These are phyloP conservation scores for Thielaviopsis euricoi DNA, from an alignment of 2,329 filamentous ascomycete genomes.

Conservation along the genomic window DNA sequence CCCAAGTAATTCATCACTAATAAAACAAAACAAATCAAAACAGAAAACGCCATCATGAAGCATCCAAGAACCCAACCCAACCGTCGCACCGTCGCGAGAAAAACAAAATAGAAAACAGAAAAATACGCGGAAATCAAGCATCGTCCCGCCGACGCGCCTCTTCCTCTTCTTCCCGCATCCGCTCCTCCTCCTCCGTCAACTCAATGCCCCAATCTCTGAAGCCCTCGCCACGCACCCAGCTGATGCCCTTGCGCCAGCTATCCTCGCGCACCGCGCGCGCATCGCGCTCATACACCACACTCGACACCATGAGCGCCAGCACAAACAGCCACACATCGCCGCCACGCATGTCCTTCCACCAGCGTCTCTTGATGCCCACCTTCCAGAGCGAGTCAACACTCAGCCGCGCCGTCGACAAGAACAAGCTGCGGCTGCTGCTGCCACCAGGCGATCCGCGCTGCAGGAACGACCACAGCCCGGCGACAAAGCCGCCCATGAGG, in stretches of 20 bases:
- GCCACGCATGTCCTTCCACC: conserved; percentile 69
- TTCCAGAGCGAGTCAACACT: conserved; percentile 80
- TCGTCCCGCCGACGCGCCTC: conserved; percentile 10
- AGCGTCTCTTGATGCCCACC: conserved; percentile 75
- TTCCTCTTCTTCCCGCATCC: conserved; percentile 19
- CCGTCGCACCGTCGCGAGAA: neutral
- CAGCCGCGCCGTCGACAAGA: conserved; percentile 63
- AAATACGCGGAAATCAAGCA: conserved; percentile 13
- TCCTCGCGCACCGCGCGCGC: conserved; percentile 50
- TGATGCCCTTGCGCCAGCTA: conserved; percentile 53
- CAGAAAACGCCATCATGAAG: neutral
- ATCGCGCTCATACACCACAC: conserved; percentile 59
- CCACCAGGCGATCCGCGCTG: conserved; percentile 29
- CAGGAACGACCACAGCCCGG: conserved; percentile 71
- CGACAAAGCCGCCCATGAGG: conserved; percentile 75
- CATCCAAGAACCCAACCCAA: neutral
- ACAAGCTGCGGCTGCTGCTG: conserved; percentile 46
- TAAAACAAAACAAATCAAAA: neutral
- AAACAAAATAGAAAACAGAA: neutral
- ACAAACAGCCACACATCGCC: conserved; percentile 80
- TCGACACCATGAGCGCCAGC: conserved; percentile 58
- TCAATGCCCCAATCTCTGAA: conserved; percentile 50
- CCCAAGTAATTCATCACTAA: neutral
- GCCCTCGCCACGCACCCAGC: conserved; percentile 59
- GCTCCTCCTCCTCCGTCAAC: conserved; percentile 31